Conservation (phyloP, 2,329 filamentous ascomycete genomes). For the Cladophialophora bantiana region DNA sequence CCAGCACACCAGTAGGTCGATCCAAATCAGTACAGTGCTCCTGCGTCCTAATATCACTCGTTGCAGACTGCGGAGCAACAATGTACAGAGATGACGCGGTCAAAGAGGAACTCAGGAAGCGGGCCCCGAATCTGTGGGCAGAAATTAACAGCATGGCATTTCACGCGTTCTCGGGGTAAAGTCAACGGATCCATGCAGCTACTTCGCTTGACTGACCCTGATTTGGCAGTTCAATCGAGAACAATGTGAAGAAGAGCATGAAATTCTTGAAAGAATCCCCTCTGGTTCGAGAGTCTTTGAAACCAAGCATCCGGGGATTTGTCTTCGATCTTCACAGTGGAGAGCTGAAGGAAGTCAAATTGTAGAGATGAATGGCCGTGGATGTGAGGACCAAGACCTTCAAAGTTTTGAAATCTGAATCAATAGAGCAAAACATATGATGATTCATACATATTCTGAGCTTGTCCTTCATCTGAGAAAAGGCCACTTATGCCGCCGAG, state of each 20-base stretch:
- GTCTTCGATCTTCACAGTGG: conserved; percentile 29
- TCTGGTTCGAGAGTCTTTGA: conserved; percentile 19
- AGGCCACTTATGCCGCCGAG: neutral
- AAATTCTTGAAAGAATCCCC: conserved; percentile 22
- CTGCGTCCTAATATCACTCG: neutral
- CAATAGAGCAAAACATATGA: neutral
- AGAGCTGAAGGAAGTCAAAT: conserved; percentile 22
- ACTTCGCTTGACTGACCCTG: neutral
- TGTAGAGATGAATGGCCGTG: neutral
- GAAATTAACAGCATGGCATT: conserved; percentile 24
- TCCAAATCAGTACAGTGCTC: neutral
- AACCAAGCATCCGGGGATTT: conserved; percentile 22
- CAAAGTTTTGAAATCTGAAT: neutral
- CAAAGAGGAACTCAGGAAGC: conserved; percentile 22
- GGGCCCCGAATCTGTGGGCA: conserved; percentile 12
- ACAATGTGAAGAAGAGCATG: conserved; percentile 30
- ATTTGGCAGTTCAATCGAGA: conserved; percentile 16
- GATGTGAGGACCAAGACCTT: neutral
- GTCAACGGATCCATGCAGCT: neutral
- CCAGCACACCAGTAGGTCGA: conserved; percentile 25
- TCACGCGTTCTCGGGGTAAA: conserved; percentile 26
- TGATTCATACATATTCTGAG: neutral
- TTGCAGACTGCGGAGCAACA: conserved; percentile 28
- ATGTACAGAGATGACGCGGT: conserved; percentile 19
- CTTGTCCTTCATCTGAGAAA: neutral